Base-by-base conservation (phyloP, 2,329 filamentous ascomycete genomes). In the Hypoxylon sp. region DNA sequence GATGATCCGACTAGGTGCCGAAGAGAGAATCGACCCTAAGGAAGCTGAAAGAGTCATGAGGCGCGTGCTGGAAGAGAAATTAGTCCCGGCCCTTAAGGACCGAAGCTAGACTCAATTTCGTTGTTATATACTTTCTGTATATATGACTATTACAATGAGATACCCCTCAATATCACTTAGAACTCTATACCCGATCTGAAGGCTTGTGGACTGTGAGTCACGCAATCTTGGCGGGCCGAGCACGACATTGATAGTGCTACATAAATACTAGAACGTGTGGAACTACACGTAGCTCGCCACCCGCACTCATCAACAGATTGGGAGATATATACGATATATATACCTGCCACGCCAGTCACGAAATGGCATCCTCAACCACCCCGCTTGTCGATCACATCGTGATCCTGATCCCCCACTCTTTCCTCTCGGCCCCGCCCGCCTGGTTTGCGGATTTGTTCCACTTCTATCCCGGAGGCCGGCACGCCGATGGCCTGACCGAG, bases 371-470 rank as follows among this genome's bases (percentile, higher is more conserved):
- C 7, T 13, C 55, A 17, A 70, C 65, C 42, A 68, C 59, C 44
- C 74, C 74, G 8, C 62, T 73, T 6, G 77, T 92, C 13, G 90
- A 92, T 77, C 90, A 92, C 75, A 84, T 92, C 61, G 86, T 92
- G 69, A 82, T 92, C 60, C 84, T 92, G 2, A 79, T 92, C 2
- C 86, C 90, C 0, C 82, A 86, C 68, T 68, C 78, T 2, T 81
- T 83, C 22, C 79, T 89, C 3, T 71, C 77, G 2, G 73, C 80
- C 17, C 81, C 87, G 2, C 88, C 88, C 4, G 14, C 77, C 1
- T 86, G 82, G 79, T 78, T 92, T 37, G 81, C 82, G 1, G 75
- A 84, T 5, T 80, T 84, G 54, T 90, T 92, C 79, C 86, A 83
- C 53, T 79, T 92, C 60, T 84, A 85, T 33, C 82, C 86, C 2